Percentiles rank a stretch among this genome's conserved stretches.
Conservation (phyloP, 2,329 filamentous ascomycete genomes). For the Dactylellina leptospora region DNA sequence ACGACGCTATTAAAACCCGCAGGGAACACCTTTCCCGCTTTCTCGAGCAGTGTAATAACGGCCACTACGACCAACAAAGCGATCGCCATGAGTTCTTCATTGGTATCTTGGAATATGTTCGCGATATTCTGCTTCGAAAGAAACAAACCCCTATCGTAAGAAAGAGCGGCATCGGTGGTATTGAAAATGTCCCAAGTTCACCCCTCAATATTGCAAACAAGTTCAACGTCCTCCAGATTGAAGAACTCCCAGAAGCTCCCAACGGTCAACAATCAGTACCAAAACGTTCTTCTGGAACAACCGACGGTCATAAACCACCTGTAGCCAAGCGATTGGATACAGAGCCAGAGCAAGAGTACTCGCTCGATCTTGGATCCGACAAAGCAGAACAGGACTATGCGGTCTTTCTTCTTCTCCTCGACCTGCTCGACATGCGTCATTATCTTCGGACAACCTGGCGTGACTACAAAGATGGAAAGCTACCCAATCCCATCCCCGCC, state of each 20-base stretch:
- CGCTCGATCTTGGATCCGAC: not conserved
- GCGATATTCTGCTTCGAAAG: constrained; percentile 4
- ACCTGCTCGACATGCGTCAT: not conserved
- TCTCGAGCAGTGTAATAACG: not conserved
- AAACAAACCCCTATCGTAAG: not conserved
- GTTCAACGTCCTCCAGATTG: constrained; percentile 6
- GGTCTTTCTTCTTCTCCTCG: not conserved
- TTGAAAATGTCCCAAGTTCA: too few species aligned
- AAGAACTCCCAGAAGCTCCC: not conserved
- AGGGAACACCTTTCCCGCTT: not conserved
- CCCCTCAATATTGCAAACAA: not conserved
- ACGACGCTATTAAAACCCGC: not conserved
- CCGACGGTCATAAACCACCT: too few species aligned
- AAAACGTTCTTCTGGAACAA: too few species aligned
- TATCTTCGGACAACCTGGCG: not conserved
- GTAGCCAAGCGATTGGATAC: too few species aligned
- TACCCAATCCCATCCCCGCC: constrained; percentile 10
- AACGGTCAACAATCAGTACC: too few species aligned
- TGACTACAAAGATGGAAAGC: constrained; percentile 2
- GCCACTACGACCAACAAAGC: not conserved
- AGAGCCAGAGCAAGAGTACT: not conserved
- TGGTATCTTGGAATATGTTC: not conserved
- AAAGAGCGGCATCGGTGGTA: not conserved
- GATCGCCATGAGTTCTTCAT: constrained; percentile 1
- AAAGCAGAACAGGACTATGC: not conserved